phyloP scores from a whole-genome alignment of 2,329 filamentous ascomycete species.

The Neocucurbitaria cava region DNA sequence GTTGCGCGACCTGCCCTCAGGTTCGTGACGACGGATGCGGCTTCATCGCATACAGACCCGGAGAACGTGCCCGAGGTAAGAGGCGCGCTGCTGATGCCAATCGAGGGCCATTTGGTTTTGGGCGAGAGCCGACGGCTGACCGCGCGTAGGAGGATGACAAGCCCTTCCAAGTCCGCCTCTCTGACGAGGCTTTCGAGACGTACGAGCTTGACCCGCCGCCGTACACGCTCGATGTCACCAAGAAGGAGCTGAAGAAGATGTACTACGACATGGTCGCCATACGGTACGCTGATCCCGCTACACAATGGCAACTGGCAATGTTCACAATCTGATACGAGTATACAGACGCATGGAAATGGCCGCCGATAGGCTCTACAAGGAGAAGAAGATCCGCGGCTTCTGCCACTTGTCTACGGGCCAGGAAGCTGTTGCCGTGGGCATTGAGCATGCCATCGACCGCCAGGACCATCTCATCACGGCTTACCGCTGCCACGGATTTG shows the following conservation, averaged over 20 bases:
- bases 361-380: conserved; percentile 98
- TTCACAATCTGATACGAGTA: conserved; percentile 18
- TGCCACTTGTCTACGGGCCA: conserved; percentile 98
- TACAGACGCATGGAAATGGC: conserved; percentile 98
- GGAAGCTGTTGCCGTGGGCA: conserved; percentile 95
- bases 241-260: conserved; percentile 98
- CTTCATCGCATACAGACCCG: conserved; percentile 87
- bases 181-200: conserved; percentile 98
- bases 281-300: conserved; percentile 68
- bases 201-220: conserved; percentile 97
- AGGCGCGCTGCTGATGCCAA: conserved; percentile 15
- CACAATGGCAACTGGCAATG: neutral
- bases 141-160: conserved; percentile 82
- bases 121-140: conserved; percentile 26
- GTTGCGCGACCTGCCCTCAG: conserved; percentile 56
- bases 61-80: conserved; percentile 71
- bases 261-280: conserved; percentile 97
- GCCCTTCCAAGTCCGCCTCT: conserved; percentile 89
- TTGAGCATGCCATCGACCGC: conserved; percentile 93
- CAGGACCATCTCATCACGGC: conserved; percentile 95
- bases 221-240: conserved; percentile 91
- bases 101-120: neutral
- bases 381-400: conserved; percentile 99
- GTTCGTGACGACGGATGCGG: conserved; percentile 93
- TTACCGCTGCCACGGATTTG: conserved; percentile 99